Evolutionary conservation across 1,139 yeast species (phyloP), one percentile per base, ranked within the genome.

Genomic region (Debaryomycetaceae sp.): DNA sequence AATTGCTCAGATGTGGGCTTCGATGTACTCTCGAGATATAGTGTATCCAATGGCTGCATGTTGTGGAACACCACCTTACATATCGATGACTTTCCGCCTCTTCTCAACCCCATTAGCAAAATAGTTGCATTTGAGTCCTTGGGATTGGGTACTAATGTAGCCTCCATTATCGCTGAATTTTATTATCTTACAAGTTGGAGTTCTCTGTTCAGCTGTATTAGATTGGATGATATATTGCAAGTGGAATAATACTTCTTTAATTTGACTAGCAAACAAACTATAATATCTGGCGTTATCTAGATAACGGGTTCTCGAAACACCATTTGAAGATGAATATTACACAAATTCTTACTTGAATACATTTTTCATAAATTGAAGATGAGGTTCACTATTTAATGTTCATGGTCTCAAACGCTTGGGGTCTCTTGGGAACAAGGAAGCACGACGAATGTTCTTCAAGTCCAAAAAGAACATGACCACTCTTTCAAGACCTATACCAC

Each of bases 401-500:
- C 55, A 85, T 73, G 98, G 98, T 63, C 87, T 81, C 59, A 92
- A 75, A 73, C 98, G 84, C 65, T 73, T 84, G 52, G 98, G 98
- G 67, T 92, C 99, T 76, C 99, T 87, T 62, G 99, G 99, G 92
- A 92, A 92, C 61, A 92, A 73, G 9, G 96, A 84, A 17, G 99
- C 97, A 63, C 98, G 86, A 70, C 99, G 87, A 55, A 92, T 92
- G 70, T 92, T 94, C 74, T 89, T 91, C 73, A 92, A 77, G 60
- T 88, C 98, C 63, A 92, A 78, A 81, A 79, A 92, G 79, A 92
- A 92, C 98, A 92, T 92, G 50, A 92, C 89, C 33, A 92, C 98
- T 74, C 99, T 87, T 72, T 92, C 99, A 52, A 92, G 74, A 56
- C 99, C 99, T 63, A 92, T 92, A 69, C 99, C 99, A 71, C 98